Conservation (phyloP, 2,329 filamentous ascomycete species). For the Cercospora nicotianae region DNA sequence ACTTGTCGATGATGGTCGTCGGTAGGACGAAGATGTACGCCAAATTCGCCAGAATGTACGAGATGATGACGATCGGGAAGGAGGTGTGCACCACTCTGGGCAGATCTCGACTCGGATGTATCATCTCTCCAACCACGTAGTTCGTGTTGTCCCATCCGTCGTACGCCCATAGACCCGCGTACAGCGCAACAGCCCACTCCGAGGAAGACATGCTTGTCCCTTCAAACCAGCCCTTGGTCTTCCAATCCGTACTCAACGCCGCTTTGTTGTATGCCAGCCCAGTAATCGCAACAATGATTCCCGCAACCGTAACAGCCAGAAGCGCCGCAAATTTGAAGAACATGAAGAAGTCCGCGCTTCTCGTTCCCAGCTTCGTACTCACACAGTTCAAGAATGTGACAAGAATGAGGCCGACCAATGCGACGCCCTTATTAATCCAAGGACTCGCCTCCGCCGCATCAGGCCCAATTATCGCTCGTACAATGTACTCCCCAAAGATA, state of each 20-base stretch:
- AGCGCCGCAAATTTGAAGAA: conserved; percentile 93
- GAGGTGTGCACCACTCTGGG: conserved; percentile 94
- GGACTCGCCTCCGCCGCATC: conserved; percentile 76
- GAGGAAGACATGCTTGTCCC: conserved; percentile 77
- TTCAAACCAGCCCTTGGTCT: conserved; percentile 78
- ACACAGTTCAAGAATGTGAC: conserved; percentile 88
- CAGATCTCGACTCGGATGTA: conserved; percentile 83
- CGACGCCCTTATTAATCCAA: conserved; percentile 90
- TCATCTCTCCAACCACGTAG: conserved; percentile 96
- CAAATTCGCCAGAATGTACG: conserved; percentile 87
- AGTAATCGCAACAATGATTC: conserved; percentile 84
- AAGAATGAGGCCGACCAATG: conserved; percentile 69
- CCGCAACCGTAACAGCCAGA: conserved; percentile 79
- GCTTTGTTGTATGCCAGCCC: conserved; percentile 75
- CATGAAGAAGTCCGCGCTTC: conserved; percentile 91
- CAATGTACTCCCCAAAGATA: conserved; percentile 97
- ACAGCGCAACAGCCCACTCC: conserved; percentile 89
- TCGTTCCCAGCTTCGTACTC: conserved; percentile 82
- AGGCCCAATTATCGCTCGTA: conserved; percentile 81
- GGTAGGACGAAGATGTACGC: conserved; percentile 94
- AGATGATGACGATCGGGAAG: conserved; percentile 88
- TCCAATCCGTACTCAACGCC: conserved; percentile 69
- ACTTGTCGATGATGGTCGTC: conserved; percentile 72
- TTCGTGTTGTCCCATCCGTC: conserved; percentile 99
- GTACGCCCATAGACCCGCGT: conserved; percentile 95